Evolutionary conservation across 306 rosid genomes (phyloP), one percentile per base, ranked within the genome.

Genomic region (Dalbergia cultrata): DNA sequence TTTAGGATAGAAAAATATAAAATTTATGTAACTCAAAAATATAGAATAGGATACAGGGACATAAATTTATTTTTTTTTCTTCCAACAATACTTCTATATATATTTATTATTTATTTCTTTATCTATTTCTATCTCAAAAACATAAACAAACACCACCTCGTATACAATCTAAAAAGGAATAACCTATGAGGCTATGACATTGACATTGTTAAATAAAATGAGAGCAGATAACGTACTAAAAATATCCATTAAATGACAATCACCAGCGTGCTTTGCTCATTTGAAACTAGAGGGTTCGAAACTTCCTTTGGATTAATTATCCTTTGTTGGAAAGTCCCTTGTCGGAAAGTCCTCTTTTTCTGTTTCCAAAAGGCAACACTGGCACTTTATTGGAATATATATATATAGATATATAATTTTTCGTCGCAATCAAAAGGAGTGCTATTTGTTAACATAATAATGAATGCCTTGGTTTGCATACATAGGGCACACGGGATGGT

Each of bases 221-320:
- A 49, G 45, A 47, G 14, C 16, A 68, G 26, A 43, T 44, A 47
- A 67, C 10, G 33, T n/a, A 56, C 16, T 18, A 68, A 69, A 6
- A 45, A 52, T 7, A 34, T 7, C 31, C 35, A 80, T 39, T 37
- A 72, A 70, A 71, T 57, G 57, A 79, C 72, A 72, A 59, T 37
- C 17, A 21, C 59, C 39, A 52, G 73, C 70, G 22, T 31, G 18
- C 37, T 59, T 35, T 45, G 52, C 49, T 52, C 31, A 31, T 66
- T n/a, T 44, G 26, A 77, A 62, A 72, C 71, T 7, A 41, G 53
- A 63, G 13, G 68, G 67, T 37, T 60, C 70, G 64, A 74, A 74
- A 70, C 58, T 34, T 61, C 62, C 52, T 9, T 60, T 14, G 56
- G 78, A 54, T 69, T 76, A 53, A 43, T 70, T 82, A 76, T 70